Evolutionary conservation across 1,284 basidiomycete genomes (phyloP), one percentile per base, ranked within the genome.

Genomic region (Flammula alnicola): DNA sequence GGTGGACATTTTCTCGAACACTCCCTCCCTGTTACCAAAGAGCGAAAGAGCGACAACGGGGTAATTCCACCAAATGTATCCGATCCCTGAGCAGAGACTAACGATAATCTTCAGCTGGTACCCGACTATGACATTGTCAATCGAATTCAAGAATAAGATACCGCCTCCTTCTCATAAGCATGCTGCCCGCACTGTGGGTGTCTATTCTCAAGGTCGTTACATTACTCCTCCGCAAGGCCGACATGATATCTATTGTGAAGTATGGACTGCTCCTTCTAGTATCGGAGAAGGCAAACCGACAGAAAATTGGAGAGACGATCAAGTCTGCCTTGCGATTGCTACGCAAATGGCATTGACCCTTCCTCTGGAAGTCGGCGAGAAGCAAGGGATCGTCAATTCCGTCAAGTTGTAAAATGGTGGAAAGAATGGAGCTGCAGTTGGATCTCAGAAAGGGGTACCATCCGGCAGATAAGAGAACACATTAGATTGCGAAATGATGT

Each of bases 181-280:
- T 56, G 71, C 81, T 0, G 54, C 61, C 44, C 74, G 80, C 5
- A 83, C 79, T 0, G 74, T 84, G 4, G 83, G 79, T 2, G 23
- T 84, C 3, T 84, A 80, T 60, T 73, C 74, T 9, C 65, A 66
- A 8, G 73, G 78, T 1, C 70, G 70, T 9, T 84, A 82, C 58
- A 56, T 80, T 46, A 73, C 74, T 38, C 68, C 78, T 30, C 79
- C 80, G 0, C 72, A 78, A 49, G 75, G 74, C 7, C 69, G 82
- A 42, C 83, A 86, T 55, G 81, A 86, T 46, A 59, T 65, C 1
- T 77, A 77, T 52, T 73, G 78, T 1, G 84, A 86, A 56, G 66
- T 85, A 6, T 87, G 84, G 84, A 80, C 81, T 8, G 80, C 84
- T 4, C 84, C 84, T 1, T 68, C 70, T 26, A 70, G 77, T 47